Evolutionary conservation across 2,329 filamentous ascomycete genomes (phyloP).

Genomic region (Alternaria novae-zelandiae): DNA sequence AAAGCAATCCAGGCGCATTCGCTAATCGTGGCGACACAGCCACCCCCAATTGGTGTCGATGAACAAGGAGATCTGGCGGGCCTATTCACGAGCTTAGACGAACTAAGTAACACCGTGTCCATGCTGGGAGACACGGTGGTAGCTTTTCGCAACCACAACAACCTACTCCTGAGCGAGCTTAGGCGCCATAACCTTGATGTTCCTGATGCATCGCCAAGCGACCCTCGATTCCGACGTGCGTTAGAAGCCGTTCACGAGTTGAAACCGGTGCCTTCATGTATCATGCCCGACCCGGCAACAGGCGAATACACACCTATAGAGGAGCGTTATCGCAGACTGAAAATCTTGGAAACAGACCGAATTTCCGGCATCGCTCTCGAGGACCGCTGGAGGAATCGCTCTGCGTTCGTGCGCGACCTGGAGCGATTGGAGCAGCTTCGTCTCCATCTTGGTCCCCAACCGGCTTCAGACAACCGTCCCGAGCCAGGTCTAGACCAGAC

Average conservation of each 20-base stretch:
- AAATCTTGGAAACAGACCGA: background rate
- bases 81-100: background rate
- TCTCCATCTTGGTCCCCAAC: background rate
- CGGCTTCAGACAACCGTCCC: background rate
- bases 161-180: background rate
- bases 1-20: background rate
- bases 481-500: background rate
- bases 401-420: background rate
- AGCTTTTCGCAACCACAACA: background rate
- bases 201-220: background rate
- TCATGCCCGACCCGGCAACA: background rate
- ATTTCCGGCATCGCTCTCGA: background rate
- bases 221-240: background rate
- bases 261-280: background rate
- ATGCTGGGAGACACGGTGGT: background rate
- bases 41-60: background rate
- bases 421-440: background rate
- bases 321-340: background rate
- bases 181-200: background rate
- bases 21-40: background rate
- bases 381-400: background rate
- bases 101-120: background rate
- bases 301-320: background rate
- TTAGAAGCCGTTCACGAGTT: background rate
- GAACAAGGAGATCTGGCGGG: background rate